Evolutionary conservation across 371 early-diverging fungal species (phyloP).

Genomic region (Mucor irregularis): DNA sequence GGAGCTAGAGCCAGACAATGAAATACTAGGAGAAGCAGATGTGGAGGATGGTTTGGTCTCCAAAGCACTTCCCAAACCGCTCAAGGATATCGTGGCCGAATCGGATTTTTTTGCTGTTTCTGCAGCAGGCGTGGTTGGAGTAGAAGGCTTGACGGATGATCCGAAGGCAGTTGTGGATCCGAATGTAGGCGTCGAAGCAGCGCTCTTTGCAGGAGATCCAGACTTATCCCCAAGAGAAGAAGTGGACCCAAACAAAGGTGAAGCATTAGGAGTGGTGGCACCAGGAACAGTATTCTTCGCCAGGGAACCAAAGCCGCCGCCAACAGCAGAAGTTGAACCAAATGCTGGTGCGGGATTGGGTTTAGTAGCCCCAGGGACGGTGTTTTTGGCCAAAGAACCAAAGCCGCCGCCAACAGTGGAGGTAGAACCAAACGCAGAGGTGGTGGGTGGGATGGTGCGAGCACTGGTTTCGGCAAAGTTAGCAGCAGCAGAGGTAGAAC

Average conservation of each 20-base stretch:
- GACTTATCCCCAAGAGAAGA: background rate
- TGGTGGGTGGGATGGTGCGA: background rate
- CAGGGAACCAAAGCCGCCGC: background rate
- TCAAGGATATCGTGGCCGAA: too few species aligned
- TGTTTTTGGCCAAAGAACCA: constrained; percentile 3
- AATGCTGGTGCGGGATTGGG: background rate
- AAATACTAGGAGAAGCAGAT: too few species aligned
- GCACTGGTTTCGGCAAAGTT: background rate
- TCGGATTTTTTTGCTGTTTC: too few species aligned
- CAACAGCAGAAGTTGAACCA: background rate
- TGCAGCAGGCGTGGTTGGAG: too few species aligned
- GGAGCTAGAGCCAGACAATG: too few species aligned
- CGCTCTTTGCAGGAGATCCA: background rate
- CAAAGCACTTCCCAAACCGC: too few species aligned
- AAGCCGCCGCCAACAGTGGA: background rate
- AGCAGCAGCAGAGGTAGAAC: background rate
- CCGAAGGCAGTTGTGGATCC: too few species aligned
- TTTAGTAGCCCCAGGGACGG: background rate
- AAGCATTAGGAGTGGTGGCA: background rate
- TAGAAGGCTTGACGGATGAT: too few species aligned
- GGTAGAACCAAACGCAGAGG: constrained; percentile 18
- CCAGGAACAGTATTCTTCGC: constrained; percentile 7
- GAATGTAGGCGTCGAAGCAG: too few species aligned
- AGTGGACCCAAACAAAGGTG: constrained; percentile 18
- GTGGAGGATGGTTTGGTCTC: too few species aligned